Evolutionary conservation across 2,329 filamentous ascomycete species (phyloP), one percentile per base, ranked within the genome.

Genomic region (Fusarium burgessii): DNA sequence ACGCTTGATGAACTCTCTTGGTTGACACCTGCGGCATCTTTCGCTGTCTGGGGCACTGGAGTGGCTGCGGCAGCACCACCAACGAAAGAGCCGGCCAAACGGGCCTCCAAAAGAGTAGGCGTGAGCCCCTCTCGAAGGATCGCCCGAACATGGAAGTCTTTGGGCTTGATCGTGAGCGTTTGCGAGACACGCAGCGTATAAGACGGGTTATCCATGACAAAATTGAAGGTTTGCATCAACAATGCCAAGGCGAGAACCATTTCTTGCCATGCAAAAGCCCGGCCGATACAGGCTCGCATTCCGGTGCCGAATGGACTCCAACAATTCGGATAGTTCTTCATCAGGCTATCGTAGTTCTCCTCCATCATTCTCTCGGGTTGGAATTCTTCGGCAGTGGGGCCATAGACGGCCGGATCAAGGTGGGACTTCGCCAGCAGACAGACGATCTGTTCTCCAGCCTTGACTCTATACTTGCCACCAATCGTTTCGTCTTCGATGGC

Each of bases 271-370:
- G 92, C 91, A 77, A 94, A 94, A 0, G 88, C 85, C 3, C 91
- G 83, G 5, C 92, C 92, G 67, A 94, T 93, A 74, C 92, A 95
- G 2, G 83, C 90, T 56, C 92, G 83, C 69, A 87, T 84, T 3
- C 92, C 92, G 62, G 92, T 91, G 4, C 92, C 92, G 73, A 94
- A 94, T 5, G 92, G 91, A 79, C 92, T 92, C 90, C 88, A 91
- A 35, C 86, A 85, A 58, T 88, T 88, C 18, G 85, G 84, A 35
- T 89, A 90, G 7, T 92, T 83, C 32, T 87, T 87, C 64, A 88
- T 86, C 27, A 90, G 78, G 5, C 84, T 84, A 20, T 88, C 83
- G 74, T 15, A 23, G 7, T 87, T 84, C 23, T 90, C 91, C 45
- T 92, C 89, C 0, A 91, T 79, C 91, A 93, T 93, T 18, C 92